Conservation (phyloP, 2,329 filamentous ascomycete genomes). For the Verruconis gallopava region DNA sequence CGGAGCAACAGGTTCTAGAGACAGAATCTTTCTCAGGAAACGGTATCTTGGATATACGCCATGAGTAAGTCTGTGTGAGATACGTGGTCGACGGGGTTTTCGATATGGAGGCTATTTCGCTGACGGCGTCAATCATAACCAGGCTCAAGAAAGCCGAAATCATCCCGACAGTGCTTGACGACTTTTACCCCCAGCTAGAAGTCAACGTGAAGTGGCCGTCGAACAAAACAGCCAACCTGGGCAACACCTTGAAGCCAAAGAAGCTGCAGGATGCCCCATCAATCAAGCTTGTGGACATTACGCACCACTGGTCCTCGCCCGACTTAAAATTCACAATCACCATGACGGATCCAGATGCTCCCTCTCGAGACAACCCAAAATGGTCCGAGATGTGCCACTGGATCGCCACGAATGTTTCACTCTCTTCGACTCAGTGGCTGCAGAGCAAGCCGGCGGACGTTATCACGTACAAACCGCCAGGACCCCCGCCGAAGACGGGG, state of each 20-base stretch:
- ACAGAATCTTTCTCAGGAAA: too few relatives aligned
- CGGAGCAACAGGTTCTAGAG: too few relatives aligned
- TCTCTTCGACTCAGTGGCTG: conserved; percentile 5
- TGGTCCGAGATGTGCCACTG: conserved; percentile 48
- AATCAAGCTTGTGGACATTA: conserved; percentile 24
- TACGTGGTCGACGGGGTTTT: too few relatives aligned
- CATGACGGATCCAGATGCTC: conserved; percentile 47
- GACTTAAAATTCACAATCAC: conserved; percentile 32
- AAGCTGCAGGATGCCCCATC: conserved; percentile 29
- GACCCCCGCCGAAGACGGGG: conserved; percentile 42
- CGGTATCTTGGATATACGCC: too few relatives aligned
- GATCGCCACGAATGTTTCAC: conserved; percentile 27
- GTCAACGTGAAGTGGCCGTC: conserved; percentile 37
- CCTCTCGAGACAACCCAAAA: conserved; percentile 37
- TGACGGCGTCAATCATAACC: too few relatives aligned
- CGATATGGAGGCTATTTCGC: too few relatives aligned
- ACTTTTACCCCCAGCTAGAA: conserved; percentile 42
- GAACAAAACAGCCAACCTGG: conserved; percentile 34
- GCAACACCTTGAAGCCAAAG: conserved; percentile 39
- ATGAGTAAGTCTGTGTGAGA: too few relatives aligned
- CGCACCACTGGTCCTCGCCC: conserved; percentile 14
- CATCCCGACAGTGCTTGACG: conserved; percentile 40
- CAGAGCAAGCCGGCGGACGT: conserved; percentile 24
- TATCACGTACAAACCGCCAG: conserved; percentile 39
- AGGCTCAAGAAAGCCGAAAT: conserved; percentile 28